phyloP scores from a whole-genome alignment of 257 asterid genomes.

The Scutellaria barbata region DNA sequence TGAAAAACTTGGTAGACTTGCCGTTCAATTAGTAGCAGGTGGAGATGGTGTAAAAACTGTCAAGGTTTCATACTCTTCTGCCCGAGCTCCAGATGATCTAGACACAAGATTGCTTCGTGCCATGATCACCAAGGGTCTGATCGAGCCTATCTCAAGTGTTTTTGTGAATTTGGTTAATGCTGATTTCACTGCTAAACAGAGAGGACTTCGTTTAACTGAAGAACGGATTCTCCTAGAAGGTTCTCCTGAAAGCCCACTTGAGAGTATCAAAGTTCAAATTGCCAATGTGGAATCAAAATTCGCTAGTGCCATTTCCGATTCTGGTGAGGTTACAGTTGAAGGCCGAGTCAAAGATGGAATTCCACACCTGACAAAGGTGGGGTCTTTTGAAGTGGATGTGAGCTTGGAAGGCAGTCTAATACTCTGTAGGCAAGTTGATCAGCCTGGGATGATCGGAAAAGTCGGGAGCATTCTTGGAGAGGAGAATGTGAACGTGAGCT shows the following conservation, averaged over 20 bases:
- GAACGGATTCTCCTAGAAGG: conserved; percentile 75
- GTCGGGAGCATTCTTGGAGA: conserved; percentile 86
- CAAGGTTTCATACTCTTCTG: conserved; percentile 77
- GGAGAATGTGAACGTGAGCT: conserved; percentile 87
- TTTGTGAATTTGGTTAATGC: conserved; percentile 86
- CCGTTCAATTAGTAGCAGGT: conserved; percentile 91
- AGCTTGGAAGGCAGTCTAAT: conserved; percentile 92
- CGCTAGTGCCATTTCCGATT: conserved; percentile 82
- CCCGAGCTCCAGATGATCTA: conserved; percentile 89
- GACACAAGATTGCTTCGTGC: conserved; percentile 93
- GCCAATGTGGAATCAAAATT: conserved; percentile 88
- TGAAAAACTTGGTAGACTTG: conserved; percentile 94
- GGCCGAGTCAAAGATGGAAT: conserved; percentile 87
- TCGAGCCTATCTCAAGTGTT: conserved; percentile 84
- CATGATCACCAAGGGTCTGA: conserved; percentile 92
- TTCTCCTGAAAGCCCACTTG: conserved; percentile 86
- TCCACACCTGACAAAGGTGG: conserved; percentile 84
- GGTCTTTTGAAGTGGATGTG: conserved; percentile 91
- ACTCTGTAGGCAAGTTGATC: conserved; percentile 93
- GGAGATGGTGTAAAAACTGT: conserved; percentile 80
- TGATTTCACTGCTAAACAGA: conserved; percentile 89
- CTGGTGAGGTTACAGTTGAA: conserved; percentile 79
- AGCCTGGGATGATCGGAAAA: conserved; percentile 94
- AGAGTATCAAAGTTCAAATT: conserved; percentile 74
- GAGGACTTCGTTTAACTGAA: conserved; percentile 77